A percentile compares a stretch with the other conserved stretches of the same genome.
These are phyloP conservation scores for Fraxinus anomala DNA, from an alignment of 257 asterid genomes.

Conservation along the genomic window DNA sequence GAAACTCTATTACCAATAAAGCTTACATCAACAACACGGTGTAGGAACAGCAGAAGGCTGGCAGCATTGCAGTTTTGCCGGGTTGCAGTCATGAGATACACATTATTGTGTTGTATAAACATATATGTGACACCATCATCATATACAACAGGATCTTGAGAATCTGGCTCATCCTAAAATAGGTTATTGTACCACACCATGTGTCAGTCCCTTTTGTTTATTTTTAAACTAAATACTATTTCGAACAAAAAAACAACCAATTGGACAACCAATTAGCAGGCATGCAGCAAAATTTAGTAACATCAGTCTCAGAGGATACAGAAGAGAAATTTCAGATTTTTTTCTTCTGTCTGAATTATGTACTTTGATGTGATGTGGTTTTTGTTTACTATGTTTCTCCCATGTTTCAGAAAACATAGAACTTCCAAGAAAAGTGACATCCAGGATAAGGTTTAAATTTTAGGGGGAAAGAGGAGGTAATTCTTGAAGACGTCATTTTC, in stretches of 20 bases:
- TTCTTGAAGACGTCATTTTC: background rate
- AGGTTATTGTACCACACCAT: background rate
- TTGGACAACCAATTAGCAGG: background rate
- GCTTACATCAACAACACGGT: conserved; percentile 49
- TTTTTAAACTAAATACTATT: background rate
- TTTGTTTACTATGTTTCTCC: background rate
- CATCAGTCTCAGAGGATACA: background rate
- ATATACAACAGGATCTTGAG: conserved; percentile 44
- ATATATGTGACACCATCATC: conserved; percentile 53
- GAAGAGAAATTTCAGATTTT: background rate
- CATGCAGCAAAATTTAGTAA: background rate
- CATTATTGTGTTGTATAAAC: conserved; percentile 55
- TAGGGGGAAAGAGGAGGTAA: background rate
- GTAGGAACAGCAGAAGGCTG: conserved; percentile 50
- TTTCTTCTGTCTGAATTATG: background rate
- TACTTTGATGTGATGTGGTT: background rate
- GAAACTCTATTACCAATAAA: background rate
- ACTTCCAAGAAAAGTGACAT: background rate
- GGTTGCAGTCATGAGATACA: conserved; percentile 48
- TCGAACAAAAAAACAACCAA: background rate
- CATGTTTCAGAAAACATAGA: background rate
- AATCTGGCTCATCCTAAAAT: conserved; percentile 45
- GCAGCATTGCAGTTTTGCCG: conserved; percentile 55
- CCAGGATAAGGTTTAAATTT: background rate
- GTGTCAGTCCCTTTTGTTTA: background rate